Base-by-base conservation (phyloP, 2,329 filamentous ascomycete species). In the Aspergillus sp. region DNA sequence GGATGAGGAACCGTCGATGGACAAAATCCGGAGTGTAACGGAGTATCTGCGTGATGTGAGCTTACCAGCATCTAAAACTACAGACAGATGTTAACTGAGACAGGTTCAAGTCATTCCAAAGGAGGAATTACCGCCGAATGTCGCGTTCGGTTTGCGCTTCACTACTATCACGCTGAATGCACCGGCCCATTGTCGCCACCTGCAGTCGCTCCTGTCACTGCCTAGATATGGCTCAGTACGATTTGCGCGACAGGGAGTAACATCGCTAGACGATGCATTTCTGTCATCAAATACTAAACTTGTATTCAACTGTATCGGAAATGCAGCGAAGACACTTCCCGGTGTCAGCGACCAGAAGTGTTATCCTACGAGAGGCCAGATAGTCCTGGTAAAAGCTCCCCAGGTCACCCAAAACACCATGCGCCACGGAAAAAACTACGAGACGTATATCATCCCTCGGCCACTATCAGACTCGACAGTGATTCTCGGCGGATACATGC, bases 381-480 rank as follows among this genome's bases (percentile, higher is more conserved):
- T 78, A 2, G 63, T 78, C 2, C 64, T 79, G 5, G 68, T 65
- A 0, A 67, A 64, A 21, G 76, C 75, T 0, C 73, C 76, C 0
- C 35, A 62, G 0, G 68, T 77, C 1, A 63, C 58, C 2, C 67
- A 65, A 2, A 78, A 77, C 43, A 62, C 74, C 49, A 78, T 78
- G 76, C 67, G 70, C 12, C 73, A 77, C 49, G 74, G 74, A 0
- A 68, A 67, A 23, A 70, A 74, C 53, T 76, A 76, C 44, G 73
- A 77, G 56, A 78, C 76, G 0, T 78, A 78, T 55, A 66, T 78
- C 4, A 77, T 79, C 46, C 75, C 75, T 0, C 66, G 74, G 1
- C 62, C 62, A 6, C 71, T 64, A 7, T 77, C 76, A 0, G 73
- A 76, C 8, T 75, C 68, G 1, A 71, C 73, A 21, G 72, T 71